Base-by-base conservation (phyloP, 2,329 filamentous ascomycete genomes). In the Trichoderma polysporum region DNA sequence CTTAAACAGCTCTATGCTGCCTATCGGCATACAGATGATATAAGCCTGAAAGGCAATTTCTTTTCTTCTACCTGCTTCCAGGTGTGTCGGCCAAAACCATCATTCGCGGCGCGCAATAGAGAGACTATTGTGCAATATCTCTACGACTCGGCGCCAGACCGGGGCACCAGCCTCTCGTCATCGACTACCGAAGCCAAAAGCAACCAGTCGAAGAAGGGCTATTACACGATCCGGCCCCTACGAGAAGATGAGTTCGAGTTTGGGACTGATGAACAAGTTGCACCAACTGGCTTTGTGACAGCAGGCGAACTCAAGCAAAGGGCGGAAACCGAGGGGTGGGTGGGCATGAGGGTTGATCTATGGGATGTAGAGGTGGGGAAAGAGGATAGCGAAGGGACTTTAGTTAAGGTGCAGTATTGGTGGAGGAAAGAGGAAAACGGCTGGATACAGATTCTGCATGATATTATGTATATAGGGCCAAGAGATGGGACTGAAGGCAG, bases 341-440 rank as follows among this genome's bases (percentile, higher is more conserved):
- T 68, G 1, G 75, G 75, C 3, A 70, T 74, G 71, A 71, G 73
- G 39, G 74, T 75, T 3, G 73, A 75, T 50, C 53, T 76, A 33
- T 75, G 74, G 75, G 68, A 70, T 25, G 73, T 73, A 56, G n/a
- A 3, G 35, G 41, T 13, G 62, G 45, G 4, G 25, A 25, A 13
- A 68, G 57, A 3, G 47, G 45, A 19, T 10, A 22, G 17, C 70
- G 66, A 4, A 15, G 37, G 29, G 50, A 66, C 47, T 49, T 17
- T 76, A 35, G 70, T 75, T 12, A 76, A 76, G 45, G 73, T 74
- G 15, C 71, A 75, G 49, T 76, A 76, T 35, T 76, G 74, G 75
- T 76, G 72, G 74, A 71, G 67, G 35, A 65, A 69, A 59, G 73
- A 76, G 17, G 33, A 54, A 0, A 68, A 31, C 0, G 61, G 57